Evolutionary conservation across 805 yeast genomes (phyloP).

Genomic region (Tetrapisispora namnaoensis): DNA sequence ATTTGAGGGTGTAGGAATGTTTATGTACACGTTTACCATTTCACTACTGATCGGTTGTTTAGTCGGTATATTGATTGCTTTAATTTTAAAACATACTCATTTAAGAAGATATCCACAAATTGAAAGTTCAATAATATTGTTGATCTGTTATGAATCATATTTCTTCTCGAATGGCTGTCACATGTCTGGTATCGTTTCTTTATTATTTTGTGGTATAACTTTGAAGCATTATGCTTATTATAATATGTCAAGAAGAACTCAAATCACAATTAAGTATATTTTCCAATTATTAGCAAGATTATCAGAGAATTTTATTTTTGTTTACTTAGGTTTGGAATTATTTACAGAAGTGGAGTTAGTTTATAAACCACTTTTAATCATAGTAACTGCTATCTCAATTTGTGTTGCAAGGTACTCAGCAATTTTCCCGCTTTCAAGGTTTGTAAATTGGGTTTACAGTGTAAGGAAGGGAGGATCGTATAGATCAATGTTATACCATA

Average conservation of each 20-base stretch:
- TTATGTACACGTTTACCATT: constrained; percentile 85
- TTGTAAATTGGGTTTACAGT: constrained; percentile 71
- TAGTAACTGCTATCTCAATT: constrained; percentile 79
- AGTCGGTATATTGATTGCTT: constrained; percentile 81
- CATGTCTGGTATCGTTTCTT: constrained; percentile 96
- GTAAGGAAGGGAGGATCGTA: constrained; percentile 42
- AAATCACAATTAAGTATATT: constrained; percentile 89
- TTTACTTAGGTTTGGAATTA: constrained; percentile 84
- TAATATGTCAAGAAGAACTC: constrained; percentile 95
- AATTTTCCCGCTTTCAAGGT: constrained; percentile 82
- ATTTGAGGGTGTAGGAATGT: constrained; percentile 89
- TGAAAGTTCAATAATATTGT: constrained; percentile 83
- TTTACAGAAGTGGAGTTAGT: constrained; percentile 95
- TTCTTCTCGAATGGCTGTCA: constrained; percentile 98
- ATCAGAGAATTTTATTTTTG: constrained; percentile 93
- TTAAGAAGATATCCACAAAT: constrained; percentile 93
- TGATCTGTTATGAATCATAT: constrained; percentile 91
- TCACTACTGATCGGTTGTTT: constrained; percentile 83
- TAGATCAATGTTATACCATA: constrained; percentile 25
- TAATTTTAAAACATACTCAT: constrained; percentile 83
- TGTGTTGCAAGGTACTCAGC: constrained; percentile 97
- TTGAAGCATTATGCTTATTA: constrained; percentile 93
- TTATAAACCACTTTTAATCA: constrained; percentile 86
- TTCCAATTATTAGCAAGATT: constrained; percentile 91
- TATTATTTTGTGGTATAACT: constrained; percentile 92